Percentiles rank a stretch among this genome's conserved stretches.
phyloP scores from a whole-genome alignment of 352 stramenopile genomes.

The Globisporangium barbulae region DNA sequence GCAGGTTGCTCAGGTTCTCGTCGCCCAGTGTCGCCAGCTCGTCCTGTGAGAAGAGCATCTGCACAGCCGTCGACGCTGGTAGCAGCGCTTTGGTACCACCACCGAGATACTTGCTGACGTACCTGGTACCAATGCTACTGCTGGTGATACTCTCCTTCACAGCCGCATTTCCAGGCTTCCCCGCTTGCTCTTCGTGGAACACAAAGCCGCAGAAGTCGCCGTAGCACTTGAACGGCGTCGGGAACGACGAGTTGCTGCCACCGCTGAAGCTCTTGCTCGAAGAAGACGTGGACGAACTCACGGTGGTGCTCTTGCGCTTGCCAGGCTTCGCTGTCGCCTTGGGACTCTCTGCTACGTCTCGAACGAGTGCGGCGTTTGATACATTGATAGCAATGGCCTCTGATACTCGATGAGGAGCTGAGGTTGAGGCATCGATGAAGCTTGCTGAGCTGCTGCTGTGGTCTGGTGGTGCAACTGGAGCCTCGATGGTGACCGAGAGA shows the following conservation, averaged over 20 bases:
- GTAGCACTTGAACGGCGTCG: constrained; percentile 74
- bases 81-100: constrained; percentile 17
- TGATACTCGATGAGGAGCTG: neutral
- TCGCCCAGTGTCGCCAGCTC: constrained; percentile 35
- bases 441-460: neutral
- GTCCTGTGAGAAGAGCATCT: constrained; percentile 50
- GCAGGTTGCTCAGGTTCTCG: constrained; percentile 34
- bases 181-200: constrained; percentile 29
- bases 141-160: constrained; percentile 14
- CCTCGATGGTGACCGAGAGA: neutral
- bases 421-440: neutral
- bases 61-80: constrained; percentile 29
- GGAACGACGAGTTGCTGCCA: constrained; percentile 28
- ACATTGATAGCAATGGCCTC: neutral
- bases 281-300: neutral
- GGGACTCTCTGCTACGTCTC: neutral
- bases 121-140: neutral
- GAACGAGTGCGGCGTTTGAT: no score
- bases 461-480: neutral
- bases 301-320: constrained; percentile 2
- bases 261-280: neutral
- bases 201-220: constrained; percentile 71
- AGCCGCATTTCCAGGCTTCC: neutral
- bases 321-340: neutral
- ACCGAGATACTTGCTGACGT: neutral